These are phyloP conservation scores for Fagus crenata DNA, from an alignment of 306 rosid species.

Conservation along the genomic window DNA sequence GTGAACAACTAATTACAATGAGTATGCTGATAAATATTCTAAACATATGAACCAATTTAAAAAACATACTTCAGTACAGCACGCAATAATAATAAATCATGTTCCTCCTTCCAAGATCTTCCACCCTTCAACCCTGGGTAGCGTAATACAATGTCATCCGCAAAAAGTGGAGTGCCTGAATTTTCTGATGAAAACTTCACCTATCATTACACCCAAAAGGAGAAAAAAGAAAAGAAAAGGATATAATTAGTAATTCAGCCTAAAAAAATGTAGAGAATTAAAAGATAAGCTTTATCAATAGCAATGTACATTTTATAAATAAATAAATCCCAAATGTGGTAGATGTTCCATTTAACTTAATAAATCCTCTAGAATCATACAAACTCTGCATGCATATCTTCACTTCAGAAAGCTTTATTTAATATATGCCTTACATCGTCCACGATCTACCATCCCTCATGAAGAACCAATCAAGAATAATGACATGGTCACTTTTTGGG, in stretches of 20 bases:
- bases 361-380: not conserved
- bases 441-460: not conserved
- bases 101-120: slow-evolving; percentile 90
- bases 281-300: not conserved
- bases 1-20: not conserved
- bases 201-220: slow-evolving; percentile 47
- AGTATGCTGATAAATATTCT: not conserved
- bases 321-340: not conserved
- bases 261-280: not conserved
- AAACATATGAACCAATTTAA: not conserved
- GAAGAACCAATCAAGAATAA: slow-evolving; percentile 1
- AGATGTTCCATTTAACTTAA: not conserved
- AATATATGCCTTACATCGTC: not conserved
- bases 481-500: not conserved
- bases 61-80: slow-evolving; percentile 77
- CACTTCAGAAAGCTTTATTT: not conserved
- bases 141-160: slow-evolving; percentile 66
- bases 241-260: slow-evolving; percentile 22
- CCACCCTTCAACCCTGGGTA: slow-evolving; percentile 82
- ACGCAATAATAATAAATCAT: slow-evolving; percentile 63
- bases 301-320: not conserved
- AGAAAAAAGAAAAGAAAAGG: not conserved
- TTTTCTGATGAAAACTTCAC: slow-evolving; percentile 58
- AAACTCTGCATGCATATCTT: not conserved
- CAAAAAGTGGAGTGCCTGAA: slow-evolving; percentile 59